phyloP scores from a whole-genome alignment of 768 basidiomycete species.

The Cubamyces sp. region DNA sequence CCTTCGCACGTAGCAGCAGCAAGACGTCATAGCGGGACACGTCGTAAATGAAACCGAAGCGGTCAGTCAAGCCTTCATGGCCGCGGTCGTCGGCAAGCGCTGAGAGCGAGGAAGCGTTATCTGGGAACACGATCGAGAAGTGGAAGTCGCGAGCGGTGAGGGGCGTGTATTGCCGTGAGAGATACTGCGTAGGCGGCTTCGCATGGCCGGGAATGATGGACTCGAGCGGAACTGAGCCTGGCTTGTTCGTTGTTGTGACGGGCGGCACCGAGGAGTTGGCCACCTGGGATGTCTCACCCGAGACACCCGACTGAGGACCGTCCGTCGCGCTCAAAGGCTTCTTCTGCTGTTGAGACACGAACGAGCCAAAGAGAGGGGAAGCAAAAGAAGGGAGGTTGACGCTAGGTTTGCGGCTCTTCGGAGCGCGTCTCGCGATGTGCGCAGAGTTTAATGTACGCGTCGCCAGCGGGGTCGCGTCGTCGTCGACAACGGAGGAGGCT shows the following conservation, averaged over 20 bases:
- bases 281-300: slow-evolving; percentile 14
- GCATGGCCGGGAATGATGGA: slow-evolving; percentile 80
- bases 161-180: slow-evolving; percentile 73
- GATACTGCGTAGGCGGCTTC: slow-evolving; percentile 85
- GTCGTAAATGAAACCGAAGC: slow-evolving; percentile 92
- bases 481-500: slow-evolving; percentile 21
- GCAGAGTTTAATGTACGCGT: slow-evolving; percentile 26
- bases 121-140: slow-evolving; percentile 66
- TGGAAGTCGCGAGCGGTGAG: slow-evolving; percentile 76
- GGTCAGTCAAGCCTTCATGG: slow-evolving; percentile 73
- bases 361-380: slow-evolving; percentile 63
- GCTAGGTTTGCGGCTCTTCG: slow-evolving; percentile 28
- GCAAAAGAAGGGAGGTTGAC: slow-evolving; percentile 41
- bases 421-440: slow-evolving; percentile 16
- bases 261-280: slow-evolving; percentile 26
- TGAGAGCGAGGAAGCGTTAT: slow-evolving; percentile 58
- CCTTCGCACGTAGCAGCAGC: slow-evolving; percentile 71
- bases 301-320: background rate
- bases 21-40: slow-evolving; percentile 80
- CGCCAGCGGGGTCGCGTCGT: slow-evolving; percentile 48
- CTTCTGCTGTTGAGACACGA: slow-evolving; percentile 56
- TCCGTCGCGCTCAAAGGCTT: slow-evolving; percentile 30
- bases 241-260: slow-evolving; percentile 33
- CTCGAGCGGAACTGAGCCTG: slow-evolving; percentile 66
- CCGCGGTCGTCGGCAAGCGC: slow-evolving; percentile 54